phyloP scores from a whole-genome alignment of 2,329 filamentous ascomycete genomes.

The Calonectria crousiana region DNA sequence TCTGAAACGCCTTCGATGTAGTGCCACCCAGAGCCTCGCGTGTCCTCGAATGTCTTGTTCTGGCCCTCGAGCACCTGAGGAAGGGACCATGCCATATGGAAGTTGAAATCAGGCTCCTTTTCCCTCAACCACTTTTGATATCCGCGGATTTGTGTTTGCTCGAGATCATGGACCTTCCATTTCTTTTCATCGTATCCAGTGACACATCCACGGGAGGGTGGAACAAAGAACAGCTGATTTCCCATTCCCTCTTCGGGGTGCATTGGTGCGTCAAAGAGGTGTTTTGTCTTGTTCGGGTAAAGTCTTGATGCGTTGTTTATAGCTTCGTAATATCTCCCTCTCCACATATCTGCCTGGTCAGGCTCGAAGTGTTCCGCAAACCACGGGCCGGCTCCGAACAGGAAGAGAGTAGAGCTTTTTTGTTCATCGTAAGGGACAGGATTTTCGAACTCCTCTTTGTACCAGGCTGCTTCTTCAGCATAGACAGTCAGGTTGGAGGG shows the following conservation, averaged over 20 bases:
- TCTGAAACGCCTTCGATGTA: constrained; percentile 44
- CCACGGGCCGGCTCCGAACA: not conserved
- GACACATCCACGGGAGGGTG: constrained; percentile 19
- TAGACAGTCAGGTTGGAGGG: not conserved
- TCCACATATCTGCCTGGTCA: not conserved
- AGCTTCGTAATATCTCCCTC: constrained; percentile 26
- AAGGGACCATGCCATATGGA: constrained; percentile 36
- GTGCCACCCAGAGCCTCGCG: constrained; percentile 44
- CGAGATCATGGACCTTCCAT: too few relatives aligned
- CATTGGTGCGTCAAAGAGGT: constrained; percentile 34
- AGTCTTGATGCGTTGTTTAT: constrained; percentile 36
- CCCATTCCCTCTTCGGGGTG: constrained; percentile 40
- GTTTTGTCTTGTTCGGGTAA: constrained; percentile 28
- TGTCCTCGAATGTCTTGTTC: constrained; percentile 34
- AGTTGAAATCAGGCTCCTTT: constrained; percentile 28
- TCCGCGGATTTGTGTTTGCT: constrained; percentile 26
- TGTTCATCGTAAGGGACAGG: not conserved
- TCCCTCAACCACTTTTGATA: constrained; percentile 35
- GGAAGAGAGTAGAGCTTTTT: not conserved
- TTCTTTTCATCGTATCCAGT: not conserved
- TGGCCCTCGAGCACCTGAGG: constrained; percentile 28
- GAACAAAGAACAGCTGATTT: constrained; percentile 44
- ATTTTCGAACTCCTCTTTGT: not conserved
- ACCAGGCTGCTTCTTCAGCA: not conserved
- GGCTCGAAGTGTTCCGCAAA: not conserved